Evolutionary conservation across 305 asterid species (phyloP), one percentile per base, ranked within the genome.

Genomic region (Solanum aculeatissimum): DNA sequence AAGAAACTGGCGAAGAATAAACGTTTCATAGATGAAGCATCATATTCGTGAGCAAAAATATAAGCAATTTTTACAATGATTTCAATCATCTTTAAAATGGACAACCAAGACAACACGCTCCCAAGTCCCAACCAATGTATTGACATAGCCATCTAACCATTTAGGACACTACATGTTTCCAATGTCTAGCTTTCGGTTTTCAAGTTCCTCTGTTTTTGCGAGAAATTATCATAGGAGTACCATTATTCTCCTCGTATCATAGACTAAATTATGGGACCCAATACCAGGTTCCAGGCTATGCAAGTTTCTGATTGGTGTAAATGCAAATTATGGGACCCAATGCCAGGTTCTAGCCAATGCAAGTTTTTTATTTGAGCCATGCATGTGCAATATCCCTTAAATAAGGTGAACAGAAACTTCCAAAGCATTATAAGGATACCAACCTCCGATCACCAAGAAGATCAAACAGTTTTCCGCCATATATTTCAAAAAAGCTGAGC

Each of bases 401-500:
- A 23, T 29, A 18, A 77, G 45, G 63, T 77, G 13, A 32, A 85
- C 38, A 47, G 15, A 45, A 21, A 13, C 45, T 23, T 11, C 53
- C 47, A 45, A 88, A 16, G 82, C 47, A 80, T 18, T 57, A n/a
- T 12, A 60, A 86, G 83, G 87, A 71, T 80, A 82, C 94, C 90
- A 91, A 97, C 99, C 94, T 97, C 86, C 99, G 88, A 70, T 97
- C 99, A 68, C 94, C 91, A 81, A 97, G 98, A 72, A 97, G 94
- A 89, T 97, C 99, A 84, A 74, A 97, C 74, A 97, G 97, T 86
- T 97, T 97, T 85, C 99, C 99, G 49, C 99, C 99, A 83, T 97
- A 97, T 85, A 97, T 97, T 91, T 97, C 99, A 79, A 97, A 97
- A 93, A 97, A 97, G 93, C 99, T 95, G 85, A 96, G 89, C 86